Base-by-base conservation (phyloP, 116 monocot species). In the Phalaenopsis hybrid region DNA sequence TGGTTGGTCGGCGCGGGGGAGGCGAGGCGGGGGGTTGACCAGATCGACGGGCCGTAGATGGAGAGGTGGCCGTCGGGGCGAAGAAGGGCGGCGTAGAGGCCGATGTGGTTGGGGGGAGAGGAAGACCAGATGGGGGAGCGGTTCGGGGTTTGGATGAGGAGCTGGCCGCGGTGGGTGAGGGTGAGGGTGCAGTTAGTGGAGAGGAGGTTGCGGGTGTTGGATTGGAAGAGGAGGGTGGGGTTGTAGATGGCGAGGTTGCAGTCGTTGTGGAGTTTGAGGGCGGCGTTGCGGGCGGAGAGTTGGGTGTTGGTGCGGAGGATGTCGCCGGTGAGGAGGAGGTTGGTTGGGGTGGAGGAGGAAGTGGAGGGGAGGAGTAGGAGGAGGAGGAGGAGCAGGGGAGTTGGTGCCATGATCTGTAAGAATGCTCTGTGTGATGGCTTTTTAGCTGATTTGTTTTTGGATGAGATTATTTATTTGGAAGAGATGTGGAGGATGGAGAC, bases 181-280 rank as follows among this genome's bases (percentile, higher is more conserved):
- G 72, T 46, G 16, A 84, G 79, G 46, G 74, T 75, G 84, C 84
- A 84, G 74, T 79, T 46, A 7, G 59, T 79, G 45, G 16, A 1
- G 43, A 59, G 57, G 74, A 31, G 52, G 6, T 37, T 31, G 72
- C 34, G 15, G 18, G 83, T 79, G 75, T 79, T 45, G 79, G 61
- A 73, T 28, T 57, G 70, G 79, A 57, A 75, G 59, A 74, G 70
- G 61, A 3, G 18, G 57, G 45, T 16, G 28, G 50, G 17, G 46
- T 84, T 79, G 84, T 79, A 75, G 37, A 72, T 74, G 44, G 73
- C 58, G 46, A 84, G 84, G 84, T 79, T 79, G 84, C 79, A 79
- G 84, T 84, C 79, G 25, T 25, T 15, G 23, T 82, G 78, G 50
- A 82, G 68, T 44, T 33, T 43, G 74, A 84, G 75, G 57, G 43